Evolutionary conservation across 441 rosid genomes (phyloP), one percentile per base, ranked within the genome.

Genomic region (Adansonia grandidieri): DNA sequence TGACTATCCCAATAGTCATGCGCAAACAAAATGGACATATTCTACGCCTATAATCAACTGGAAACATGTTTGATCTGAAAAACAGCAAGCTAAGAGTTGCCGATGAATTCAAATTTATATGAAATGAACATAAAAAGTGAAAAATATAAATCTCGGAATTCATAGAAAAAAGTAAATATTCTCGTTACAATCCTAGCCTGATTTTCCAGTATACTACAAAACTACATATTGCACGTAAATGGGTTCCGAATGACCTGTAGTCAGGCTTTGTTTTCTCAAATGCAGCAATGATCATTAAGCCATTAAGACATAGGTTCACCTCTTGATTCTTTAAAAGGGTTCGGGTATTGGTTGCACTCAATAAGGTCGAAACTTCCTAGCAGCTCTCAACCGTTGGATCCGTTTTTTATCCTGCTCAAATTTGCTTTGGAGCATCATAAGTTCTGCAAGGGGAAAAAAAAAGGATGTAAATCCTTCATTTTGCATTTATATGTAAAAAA

Each of bases 381-480:
- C 88, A 60, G 96, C 91, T 79, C 92, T 83, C 81, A 90, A 9
- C 78, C 90, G 89, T 57, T 90, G 92, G 73, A 91, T 90, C 71
- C 90, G 84, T 79, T 87, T 88, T 56, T 80, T 88, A 54, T 90
- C 94, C 84, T 91, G 87, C 91, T 90, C 96, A 60, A 90, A 91
- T 73, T 91, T 92, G 85, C 88, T 87, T 71, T 82, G 95, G 5
- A 91, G 93, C 74, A 76, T 84, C 90, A 92, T 72, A 42, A 91
- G 82, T 82, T 92, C 97, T 92, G 97, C 84, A 84, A 73, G 2
- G 44, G 40, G 13, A 22, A 22, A 77, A 72, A 2, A 73, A 8
- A 13, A 28, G 7, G 13, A 8, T 6, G 44, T 28, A 32, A 69
- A 32, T 15, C 32, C 57, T 13, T 48, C 11, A 20, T 70, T 32